Evolutionary conservation across 75 land plant genomes (phyloP).

Genomic region (Selaginella tamariscina): DNA sequence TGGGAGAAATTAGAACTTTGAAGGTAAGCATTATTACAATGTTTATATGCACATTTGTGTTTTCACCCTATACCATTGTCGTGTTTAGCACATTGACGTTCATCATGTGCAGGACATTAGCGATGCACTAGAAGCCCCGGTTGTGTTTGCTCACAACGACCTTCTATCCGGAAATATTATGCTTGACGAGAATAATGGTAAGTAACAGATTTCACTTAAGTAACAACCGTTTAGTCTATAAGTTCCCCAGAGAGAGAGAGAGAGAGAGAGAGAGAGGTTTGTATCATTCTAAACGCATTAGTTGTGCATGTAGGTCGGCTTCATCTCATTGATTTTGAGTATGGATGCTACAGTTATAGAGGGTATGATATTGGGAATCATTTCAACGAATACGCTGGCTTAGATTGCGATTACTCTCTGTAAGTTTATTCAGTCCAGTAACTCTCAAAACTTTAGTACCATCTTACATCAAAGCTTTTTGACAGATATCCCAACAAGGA

Average conservation of each 20-base stretch:
- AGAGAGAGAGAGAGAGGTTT: too few relatives aligned
- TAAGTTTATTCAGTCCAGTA: conserved; percentile 28
- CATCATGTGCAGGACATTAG: conserved; percentile 47
- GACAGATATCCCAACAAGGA: conserved; percentile 81
- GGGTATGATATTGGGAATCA: conserved; percentile 97
- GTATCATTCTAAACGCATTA: neutral
- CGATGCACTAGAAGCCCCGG: conserved; percentile 52
- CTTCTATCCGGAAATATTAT: conserved; percentile 89
- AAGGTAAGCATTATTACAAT: conserved; percentile 54
- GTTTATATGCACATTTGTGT: too few relatives aligned
- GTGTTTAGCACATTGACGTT: neutral
- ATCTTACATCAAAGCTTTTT: conserved; percentile 3
- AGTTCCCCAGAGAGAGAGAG: too few relatives aligned
- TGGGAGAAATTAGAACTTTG: conserved; percentile 37
- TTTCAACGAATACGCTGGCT: conserved; percentile 97
- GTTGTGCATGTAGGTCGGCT: conserved; percentile 41
- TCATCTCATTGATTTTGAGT: conserved; percentile 93
- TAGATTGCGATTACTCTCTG: conserved; percentile 84
- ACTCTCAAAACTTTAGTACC: neutral
- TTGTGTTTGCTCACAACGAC: conserved; percentile 93
- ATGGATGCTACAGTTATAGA: conserved; percentile 92
- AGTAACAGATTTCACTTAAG: neutral
- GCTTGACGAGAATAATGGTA: conserved; percentile 73
- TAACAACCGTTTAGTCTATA: neutral
- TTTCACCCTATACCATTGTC: too few relatives aligned